Evolutionary conservation across 2,329 filamentous ascomycete species (phyloP), one percentile per base, ranked within the genome.

Genomic region (Claviceps maximensis): DNA sequence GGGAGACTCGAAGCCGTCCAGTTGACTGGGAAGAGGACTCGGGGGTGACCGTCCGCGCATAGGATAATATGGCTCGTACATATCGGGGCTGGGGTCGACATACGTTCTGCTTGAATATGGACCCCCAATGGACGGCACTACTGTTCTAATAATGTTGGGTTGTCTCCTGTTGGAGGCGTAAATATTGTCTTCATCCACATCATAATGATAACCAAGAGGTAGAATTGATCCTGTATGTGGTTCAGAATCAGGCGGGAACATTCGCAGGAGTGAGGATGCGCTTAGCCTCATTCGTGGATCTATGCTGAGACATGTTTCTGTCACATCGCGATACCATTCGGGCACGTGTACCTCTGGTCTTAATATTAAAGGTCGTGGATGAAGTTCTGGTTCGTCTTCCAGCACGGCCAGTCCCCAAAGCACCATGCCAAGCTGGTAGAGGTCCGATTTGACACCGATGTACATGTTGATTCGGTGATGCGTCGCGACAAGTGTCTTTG

Each of bases 351-450:
- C 66, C 49, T 80, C 78, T 6, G 81, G 64, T 4, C 74, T 70
- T 10, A 85, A 69, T 23, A 71, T 72, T 55, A 95, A 69, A 0
- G 90, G 90, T 21, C 87, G 79, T 44, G 78, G 78, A 55, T 86
- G 83, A 21, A 80, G 76, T 65, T 97, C 93, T 1, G 93, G 93
- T 62, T 97, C 91, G 62, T 97, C 91, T 53, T 90, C 81, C 59
- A 91, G 80, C 63, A 85, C 86, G 1, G 89, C 91, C 47, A 98
- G 72, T 23, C 88, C 89, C 89, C 91, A 98, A 2, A 98, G 72
- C 2, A 95, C 89, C 93, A 98, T 98, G 5, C 93, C 93, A 5
- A 97, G 77, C 68, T 98, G 93, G 63, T 86, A 98, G 1, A 98
- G 74, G 68, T 98, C 93, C 0, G 91, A 95, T 69, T 98, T 98